Conservation (phyloP, 2,329 filamentous ascomycete genomes). For the Mycocentrospora acerina region DNA sequence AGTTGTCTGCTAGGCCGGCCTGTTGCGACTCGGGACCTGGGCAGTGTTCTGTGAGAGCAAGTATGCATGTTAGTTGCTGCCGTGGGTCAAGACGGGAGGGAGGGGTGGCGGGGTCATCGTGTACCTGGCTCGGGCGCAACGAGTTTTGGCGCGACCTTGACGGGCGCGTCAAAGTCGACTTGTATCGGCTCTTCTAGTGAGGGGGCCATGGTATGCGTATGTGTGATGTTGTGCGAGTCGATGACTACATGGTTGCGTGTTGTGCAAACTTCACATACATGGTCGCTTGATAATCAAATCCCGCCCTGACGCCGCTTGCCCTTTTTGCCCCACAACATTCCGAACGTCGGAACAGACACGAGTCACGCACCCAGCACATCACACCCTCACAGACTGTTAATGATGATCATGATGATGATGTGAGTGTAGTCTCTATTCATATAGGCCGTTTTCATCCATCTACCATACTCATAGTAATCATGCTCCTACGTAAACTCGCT, state of each 20-base stretch:
- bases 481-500: neutral
- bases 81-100: no score
- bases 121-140: slow-evolving; percentile 84
- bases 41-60: slow-evolving; percentile 69
- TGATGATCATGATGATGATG: no score
- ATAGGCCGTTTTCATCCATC: neutral
- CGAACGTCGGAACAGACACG: no score
- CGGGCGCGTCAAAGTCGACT: slow-evolving; percentile 73
- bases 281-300: slow-evolving; percentile 36
- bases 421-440: no score
- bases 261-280: slow-evolving; percentile 15
- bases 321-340: no score
- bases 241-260: slow-evolving; percentile 23
- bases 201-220: slow-evolving; percentile 65
- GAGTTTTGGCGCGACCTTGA: slow-evolving; percentile 78
- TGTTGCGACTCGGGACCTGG: slow-evolving; percentile 81
- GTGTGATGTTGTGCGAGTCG: slow-evolving; percentile 7
- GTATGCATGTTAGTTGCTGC: slow-evolving; percentile 45
- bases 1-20: slow-evolving; percentile 72
- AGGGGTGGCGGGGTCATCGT: slow-evolving; percentile 19
- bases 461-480: neutral
- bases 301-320: no score
- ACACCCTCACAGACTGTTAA: no score
- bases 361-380: no score
- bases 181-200: slow-evolving; percentile 69